Conservation (phyloP, 441 rosid species). For the Brassica balearica region DNA sequence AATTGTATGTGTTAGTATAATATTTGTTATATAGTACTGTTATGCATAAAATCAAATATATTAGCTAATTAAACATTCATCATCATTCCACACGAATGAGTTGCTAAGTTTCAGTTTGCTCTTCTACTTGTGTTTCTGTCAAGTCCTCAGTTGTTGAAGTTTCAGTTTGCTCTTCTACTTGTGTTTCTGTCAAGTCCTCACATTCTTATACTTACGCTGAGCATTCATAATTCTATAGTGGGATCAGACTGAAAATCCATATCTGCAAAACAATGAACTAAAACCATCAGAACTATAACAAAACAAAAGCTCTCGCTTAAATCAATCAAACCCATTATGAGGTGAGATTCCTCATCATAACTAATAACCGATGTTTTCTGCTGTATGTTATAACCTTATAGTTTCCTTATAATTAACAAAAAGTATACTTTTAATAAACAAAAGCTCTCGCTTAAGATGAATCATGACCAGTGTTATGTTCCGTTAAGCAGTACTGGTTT, state of each 20-base stretch:
- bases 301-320: not conserved
- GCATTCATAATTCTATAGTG: not conserved
- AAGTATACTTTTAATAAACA: not conserved
- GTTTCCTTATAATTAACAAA: not conserved
- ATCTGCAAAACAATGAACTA: not conserved
- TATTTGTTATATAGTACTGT: not conserved
- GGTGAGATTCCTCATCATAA: not conserved
- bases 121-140: too few relatives aligned
- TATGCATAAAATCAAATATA: not conserved
- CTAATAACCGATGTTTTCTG: not conserved
- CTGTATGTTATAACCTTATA: not conserved
- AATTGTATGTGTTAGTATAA: not conserved
- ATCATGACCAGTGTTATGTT: not conserved
- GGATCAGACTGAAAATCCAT: not conserved
- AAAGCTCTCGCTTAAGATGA: not conserved
- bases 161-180: not conserved
- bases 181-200: not conserved
- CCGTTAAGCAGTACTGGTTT: not conserved
- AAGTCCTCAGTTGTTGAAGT: too few relatives aligned
- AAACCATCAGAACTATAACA: not conserved
- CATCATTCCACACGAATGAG: not conserved
- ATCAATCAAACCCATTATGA: not conserved
- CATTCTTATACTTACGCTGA: not conserved
- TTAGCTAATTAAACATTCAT: not conserved
- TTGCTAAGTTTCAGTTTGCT: not conserved